A percentile compares a stretch with the other conserved stretches of the same genome.
Evolutionary conservation across 768 basidiomycete genomes (phyloP).

Genomic region (Candolleomyces efflorescens): DNA sequence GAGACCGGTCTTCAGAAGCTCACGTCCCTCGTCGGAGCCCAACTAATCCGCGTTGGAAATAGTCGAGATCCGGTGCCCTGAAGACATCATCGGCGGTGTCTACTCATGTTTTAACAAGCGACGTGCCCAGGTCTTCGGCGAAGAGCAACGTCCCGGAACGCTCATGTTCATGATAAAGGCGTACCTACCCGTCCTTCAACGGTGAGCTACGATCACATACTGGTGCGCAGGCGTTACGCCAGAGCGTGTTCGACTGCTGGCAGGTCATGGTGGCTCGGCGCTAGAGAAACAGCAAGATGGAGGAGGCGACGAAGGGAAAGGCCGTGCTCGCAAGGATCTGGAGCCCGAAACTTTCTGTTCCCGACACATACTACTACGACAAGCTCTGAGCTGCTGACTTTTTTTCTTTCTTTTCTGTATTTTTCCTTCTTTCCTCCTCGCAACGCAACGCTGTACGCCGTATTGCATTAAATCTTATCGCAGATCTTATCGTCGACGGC

Average conservation of each 20-base stretch:
- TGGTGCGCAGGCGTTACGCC: conserved; percentile 97
- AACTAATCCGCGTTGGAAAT: conserved; percentile 19
- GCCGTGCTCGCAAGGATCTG: conserved; percentile 93
- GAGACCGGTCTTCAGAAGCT: conserved; percentile 93
- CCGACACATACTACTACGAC: conserved; percentile 95
- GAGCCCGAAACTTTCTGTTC: conserved; percentile 88
- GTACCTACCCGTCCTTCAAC: conserved; percentile 93
- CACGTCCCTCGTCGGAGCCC: conserved; percentile 57
- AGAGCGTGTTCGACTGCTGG: conserved; percentile 92
- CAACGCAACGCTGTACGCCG: not conserved
- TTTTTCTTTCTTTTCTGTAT: conserved; percentile 10
- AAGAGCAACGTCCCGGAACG: conserved; percentile 95
- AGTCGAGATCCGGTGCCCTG: conserved; percentile 97
- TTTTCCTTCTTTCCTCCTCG: conserved; percentile 1
- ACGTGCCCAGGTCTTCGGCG: conserved; percentile 96
- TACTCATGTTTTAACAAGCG: conserved; percentile 93
- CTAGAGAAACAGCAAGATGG: conserved; percentile 91
- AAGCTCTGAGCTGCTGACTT: conserved; percentile 54
- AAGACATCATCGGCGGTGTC: conserved; percentile 96
- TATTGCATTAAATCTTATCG: too few relatives aligned
- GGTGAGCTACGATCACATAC: conserved; percentile 91
- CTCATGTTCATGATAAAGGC: conserved; percentile 99
- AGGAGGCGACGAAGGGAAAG: conserved; percentile 73
- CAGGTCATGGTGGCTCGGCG: conserved; percentile 77
- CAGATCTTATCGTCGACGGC: too few relatives aligned